Percentiles rank a stretch among this genome's conserved stretches.
Evolutionary conservation across 176 grass and related monocot species (phyloP).

Genomic region (Hsuehochloa calcarea): DNA sequence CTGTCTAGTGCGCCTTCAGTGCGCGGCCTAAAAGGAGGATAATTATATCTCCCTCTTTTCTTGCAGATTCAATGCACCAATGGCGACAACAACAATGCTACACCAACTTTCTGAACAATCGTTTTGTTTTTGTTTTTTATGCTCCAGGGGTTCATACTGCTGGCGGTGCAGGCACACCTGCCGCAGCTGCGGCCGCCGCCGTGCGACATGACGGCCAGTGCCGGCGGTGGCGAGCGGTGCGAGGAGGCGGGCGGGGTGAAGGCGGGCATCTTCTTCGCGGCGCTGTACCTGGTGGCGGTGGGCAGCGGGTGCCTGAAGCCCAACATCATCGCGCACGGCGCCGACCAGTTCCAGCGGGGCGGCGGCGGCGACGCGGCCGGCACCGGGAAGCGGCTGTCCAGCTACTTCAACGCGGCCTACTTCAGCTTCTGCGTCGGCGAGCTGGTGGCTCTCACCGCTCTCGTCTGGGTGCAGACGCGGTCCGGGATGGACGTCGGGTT

Average conservation of each 20-base stretch:
- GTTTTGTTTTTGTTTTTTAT: neutral
- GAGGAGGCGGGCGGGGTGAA: conserved; percentile 52
- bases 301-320: conserved; percentile 89
- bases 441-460: conserved; percentile 74
- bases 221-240: conserved; percentile 19
- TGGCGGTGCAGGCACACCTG: conserved; percentile 76
- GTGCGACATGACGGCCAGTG: conserved; percentile 58
- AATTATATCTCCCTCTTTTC: neutral
- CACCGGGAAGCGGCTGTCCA: conserved; percentile 52
- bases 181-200: conserved; percentile 72
- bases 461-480: conserved; percentile 81
- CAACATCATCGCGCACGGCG: conserved; percentile 85
- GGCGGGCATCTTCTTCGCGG: conserved; percentile 72
- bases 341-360: conserved; percentile 58
- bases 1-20: conserved; percentile 47
- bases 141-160: conserved; percentile 72
- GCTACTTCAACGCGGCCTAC: conserved; percentile 88
- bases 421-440: conserved; percentile 95
- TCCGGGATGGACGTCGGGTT: conserved; percentile 85
- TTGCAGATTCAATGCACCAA: conserved; percentile 15
- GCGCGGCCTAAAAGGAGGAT: conserved; percentile 11
- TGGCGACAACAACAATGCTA: neutral
- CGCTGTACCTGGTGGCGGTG: conserved; percentile 83
- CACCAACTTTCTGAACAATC: neutral
- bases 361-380: conserved; percentile 10